Conservation (phyloP, 2,329 filamentous ascomycete genomes). For the Endoconidiophora laricicola region DNA sequence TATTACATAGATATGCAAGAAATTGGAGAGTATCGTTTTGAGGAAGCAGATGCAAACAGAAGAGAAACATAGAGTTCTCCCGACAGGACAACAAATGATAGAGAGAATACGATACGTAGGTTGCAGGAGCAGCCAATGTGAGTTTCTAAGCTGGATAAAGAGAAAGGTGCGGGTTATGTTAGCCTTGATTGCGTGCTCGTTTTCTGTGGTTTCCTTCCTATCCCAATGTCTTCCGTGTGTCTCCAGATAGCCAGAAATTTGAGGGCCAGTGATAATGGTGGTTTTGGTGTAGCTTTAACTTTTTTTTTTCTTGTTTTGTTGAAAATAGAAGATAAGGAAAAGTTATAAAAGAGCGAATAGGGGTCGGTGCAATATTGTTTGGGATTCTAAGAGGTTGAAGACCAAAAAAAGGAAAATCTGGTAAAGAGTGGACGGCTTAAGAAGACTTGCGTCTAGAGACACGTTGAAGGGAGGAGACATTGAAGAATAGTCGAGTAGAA, state of each 20-base stretch:
- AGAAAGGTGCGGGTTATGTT: background rate
- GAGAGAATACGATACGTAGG: background rate
- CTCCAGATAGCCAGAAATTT: background rate
- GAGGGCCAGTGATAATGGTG: background rate
- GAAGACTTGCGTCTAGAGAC: background rate
- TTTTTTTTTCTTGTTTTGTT: constrained; percentile 9
- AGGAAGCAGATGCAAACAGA: too few species aligned
- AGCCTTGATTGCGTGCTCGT: background rate
- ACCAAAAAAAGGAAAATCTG: constrained; percentile 3
- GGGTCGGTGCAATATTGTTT: constrained; percentile 11
- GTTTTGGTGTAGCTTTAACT: constrained; percentile 7
- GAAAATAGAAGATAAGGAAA: constrained; percentile 17
- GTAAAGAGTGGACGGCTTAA: constrained; percentile 4
- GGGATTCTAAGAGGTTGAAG: background rate
- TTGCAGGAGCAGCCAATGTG: background rate
- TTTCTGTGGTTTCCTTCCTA: background rate
- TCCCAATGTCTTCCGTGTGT: background rate
- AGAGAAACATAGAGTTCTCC: too few species aligned
- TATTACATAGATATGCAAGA: too few species aligned
- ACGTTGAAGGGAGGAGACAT: background rate
- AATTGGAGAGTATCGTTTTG: too few species aligned
- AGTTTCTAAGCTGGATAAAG: background rate
- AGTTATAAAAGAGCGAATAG: constrained; percentile 20
- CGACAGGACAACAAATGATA: too few species aligned
- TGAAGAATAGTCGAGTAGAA: background rate